Percentiles rank a stretch among this genome's conserved stretches.
Evolutionary conservation across 1,139 yeast genomes (phyloP).

Genomic region (Petasospora fabianii): DNA sequence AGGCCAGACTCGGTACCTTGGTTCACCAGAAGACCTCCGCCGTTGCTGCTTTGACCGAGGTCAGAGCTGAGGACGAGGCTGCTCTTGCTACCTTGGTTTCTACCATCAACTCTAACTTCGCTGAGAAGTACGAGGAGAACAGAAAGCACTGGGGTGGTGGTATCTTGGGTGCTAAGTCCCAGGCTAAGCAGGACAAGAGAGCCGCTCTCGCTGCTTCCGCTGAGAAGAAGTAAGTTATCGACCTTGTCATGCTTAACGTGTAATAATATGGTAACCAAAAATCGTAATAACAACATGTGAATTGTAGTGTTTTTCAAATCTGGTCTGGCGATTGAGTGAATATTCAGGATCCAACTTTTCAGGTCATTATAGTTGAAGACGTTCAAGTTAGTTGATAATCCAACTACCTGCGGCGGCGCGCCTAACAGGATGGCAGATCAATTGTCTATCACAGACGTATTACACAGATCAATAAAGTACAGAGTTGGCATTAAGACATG

Average conservation of each 20-base stretch:
- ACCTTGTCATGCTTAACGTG: not conserved
- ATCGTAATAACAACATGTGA: no score
- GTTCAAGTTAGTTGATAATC: no score
- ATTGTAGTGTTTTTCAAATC: no score
- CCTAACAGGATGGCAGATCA: no score
- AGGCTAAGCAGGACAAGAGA: conserved; percentile 64
- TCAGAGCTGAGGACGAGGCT: conserved; percentile 88
- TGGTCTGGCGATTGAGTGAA: no score
- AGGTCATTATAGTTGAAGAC: no score
- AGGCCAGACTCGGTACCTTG: conserved; percentile 96
- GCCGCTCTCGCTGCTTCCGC: conserved; percentile 33
- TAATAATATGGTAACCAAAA: not conserved
- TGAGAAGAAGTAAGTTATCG: conserved; percentile 12
- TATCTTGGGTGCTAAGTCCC: conserved; percentile 90
- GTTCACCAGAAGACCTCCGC: conserved; percentile 97
- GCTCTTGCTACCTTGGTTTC: conserved; percentile 89
- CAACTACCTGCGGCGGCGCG: no score
- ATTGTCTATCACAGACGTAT: no score
- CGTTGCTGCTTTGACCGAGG: conserved; percentile 96
- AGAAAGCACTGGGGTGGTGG: conserved; percentile 99
- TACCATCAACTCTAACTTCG: conserved; percentile 88
- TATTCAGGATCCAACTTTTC: no score
- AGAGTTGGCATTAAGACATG: not conserved
- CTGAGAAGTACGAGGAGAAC: conserved; percentile 87
- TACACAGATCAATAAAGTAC: no score